Percentiles rank a stretch among this genome's conserved stretches.
These are phyloP conservation scores for Lactarius sp. DNA, from an alignment of 768 basidiomycete genomes.

Conservation along the genomic window DNA sequence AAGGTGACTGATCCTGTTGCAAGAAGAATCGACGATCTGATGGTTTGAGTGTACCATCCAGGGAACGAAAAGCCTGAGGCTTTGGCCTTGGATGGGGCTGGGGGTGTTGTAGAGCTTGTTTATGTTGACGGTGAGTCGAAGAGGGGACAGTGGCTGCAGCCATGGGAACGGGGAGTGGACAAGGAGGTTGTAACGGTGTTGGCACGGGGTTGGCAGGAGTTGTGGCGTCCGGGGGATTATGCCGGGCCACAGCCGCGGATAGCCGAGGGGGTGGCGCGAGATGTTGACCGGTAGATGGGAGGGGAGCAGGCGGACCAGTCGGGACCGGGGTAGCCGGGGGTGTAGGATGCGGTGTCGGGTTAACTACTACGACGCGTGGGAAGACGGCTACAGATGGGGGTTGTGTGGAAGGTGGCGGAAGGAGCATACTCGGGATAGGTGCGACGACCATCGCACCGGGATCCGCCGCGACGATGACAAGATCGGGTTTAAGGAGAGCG, in stretches of 20 bases:
- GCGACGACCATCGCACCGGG: slow-evolving; percentile 26
- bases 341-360: slow-evolving; percentile 74
- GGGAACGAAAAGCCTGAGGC: slow-evolving; percentile 10
- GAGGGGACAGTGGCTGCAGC: neutral
- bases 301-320: slow-evolving; percentile 28
- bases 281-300: slow-evolving; percentile 31
- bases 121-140: neutral
- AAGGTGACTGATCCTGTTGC: slow-evolving; percentile 39
- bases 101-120: neutral
- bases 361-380: slow-evolving; percentile 62
- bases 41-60: slow-evolving; percentile 34
- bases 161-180: slow-evolving; percentile 35
- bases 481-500: slow-evolving; percentile 22
- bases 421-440: slow-evolving; percentile 28
- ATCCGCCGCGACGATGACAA: slow-evolving; percentile 20
- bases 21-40: slow-evolving; percentile 44
- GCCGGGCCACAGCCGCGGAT: slow-evolving; percentile 23
- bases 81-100: neutral
- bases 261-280: slow-evolving; percentile 30
- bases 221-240: slow-evolving; percentile 16
- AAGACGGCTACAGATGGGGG: slow-evolving; percentile 32
- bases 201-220: slow-evolving; percentile 26
- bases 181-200: slow-evolving; percentile 27
- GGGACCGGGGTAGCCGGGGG: slow-evolving; percentile 62
- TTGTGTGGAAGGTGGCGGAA: slow-evolving; percentile 24